phyloP scores from a whole-genome alignment of 2,329 filamentous ascomycete genomes.

The Reticulascus tulasneorum region DNA sequence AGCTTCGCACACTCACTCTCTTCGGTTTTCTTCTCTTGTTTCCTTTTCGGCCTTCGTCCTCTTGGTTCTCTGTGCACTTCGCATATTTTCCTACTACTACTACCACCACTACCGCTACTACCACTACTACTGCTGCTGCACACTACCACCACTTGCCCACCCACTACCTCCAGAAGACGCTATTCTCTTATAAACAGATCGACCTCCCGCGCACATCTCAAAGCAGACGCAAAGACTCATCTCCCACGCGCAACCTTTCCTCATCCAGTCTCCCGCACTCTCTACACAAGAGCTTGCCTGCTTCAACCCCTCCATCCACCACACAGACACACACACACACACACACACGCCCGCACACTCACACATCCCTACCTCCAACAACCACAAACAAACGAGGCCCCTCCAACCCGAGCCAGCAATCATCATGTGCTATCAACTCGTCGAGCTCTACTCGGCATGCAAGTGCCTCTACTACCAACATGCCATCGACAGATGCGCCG shows the following conservation, averaged over 20 bases:
- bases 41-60: constrained; percentile 20
- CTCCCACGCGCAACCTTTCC: too few relatives aligned
- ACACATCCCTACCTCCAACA: constrained; percentile 3
- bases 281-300: too few relatives aligned
- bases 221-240: too few relatives aligned
- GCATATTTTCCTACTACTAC: too few relatives aligned
- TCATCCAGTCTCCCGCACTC: not conserved
- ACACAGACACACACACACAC: not conserved
- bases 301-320: not conserved
- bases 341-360: not conserved
- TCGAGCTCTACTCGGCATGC: constrained; percentile 84
- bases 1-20: constrained; percentile 18
- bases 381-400: constrained; percentile 12
- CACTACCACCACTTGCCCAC: too few relatives aligned
- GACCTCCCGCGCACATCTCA: too few relatives aligned
- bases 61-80: constrained; percentile 9
- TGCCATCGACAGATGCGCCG: constrained; percentile 75
- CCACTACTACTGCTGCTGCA: too few relatives aligned
- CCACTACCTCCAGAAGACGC: too few relatives aligned
- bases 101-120: too few relatives aligned
- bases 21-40: constrained; percentile 17
- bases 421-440: constrained; percentile 80
- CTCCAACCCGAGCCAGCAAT: not conserved
- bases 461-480: constrained; percentile 86
- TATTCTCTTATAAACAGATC: too few relatives aligned